A percentile compares a stretch with the other conserved stretches of the same genome.
Evolutionary conservation across 176 grass and related monocot genomes (phyloP).

Genomic region (Phoenix dactylifera): DNA sequence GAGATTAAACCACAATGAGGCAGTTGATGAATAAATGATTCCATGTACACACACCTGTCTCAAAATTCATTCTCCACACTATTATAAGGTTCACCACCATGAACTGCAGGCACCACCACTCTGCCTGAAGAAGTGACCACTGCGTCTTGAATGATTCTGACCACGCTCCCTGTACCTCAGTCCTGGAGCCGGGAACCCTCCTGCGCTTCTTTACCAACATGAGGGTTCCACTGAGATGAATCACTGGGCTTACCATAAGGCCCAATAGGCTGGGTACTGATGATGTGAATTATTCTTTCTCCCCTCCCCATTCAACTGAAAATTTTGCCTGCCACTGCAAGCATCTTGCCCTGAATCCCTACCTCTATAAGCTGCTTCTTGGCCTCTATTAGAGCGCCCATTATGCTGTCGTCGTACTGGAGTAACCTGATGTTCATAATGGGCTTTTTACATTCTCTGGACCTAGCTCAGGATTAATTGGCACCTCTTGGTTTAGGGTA

Average conservation of each 20-base stretch:
- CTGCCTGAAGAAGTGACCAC: constrained; percentile 37
- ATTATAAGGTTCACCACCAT: constrained; percentile 11
- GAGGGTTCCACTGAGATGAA: constrained; percentile 25
- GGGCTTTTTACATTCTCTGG: constrained; percentile 9
- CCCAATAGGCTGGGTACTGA: constrained; percentile 57
- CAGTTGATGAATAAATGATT: background rate
- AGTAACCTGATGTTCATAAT: constrained; percentile 33
- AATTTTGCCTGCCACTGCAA: constrained; percentile 28
- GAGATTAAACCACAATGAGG: too few species aligned
- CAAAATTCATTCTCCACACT: constrained; percentile 33
- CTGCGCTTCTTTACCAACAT: constrained; percentile 12
- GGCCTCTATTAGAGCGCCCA: constrained; percentile 39
- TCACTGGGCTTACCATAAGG: constrained; percentile 29
- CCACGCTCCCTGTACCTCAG: constrained; percentile 23
- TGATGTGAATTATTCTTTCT: constrained; percentile 36
- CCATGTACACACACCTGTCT: background rate
- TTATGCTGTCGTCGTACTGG: constrained; percentile 21
- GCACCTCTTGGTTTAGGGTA: background rate
- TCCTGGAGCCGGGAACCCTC: constrained; percentile 14
- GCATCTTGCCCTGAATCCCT: constrained; percentile 28
- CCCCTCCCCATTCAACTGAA: constrained; percentile 27
- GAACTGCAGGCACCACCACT: constrained; percentile 7
- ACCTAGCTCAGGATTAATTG: constrained; percentile 8
- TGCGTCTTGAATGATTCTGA: constrained; percentile 18
- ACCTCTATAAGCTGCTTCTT: constrained; percentile 30